Evolutionary conservation across 2,329 filamentous ascomycete species (phyloP), one percentile per base, ranked within the genome.

Genomic region (Clonostachys rosea): DNA sequence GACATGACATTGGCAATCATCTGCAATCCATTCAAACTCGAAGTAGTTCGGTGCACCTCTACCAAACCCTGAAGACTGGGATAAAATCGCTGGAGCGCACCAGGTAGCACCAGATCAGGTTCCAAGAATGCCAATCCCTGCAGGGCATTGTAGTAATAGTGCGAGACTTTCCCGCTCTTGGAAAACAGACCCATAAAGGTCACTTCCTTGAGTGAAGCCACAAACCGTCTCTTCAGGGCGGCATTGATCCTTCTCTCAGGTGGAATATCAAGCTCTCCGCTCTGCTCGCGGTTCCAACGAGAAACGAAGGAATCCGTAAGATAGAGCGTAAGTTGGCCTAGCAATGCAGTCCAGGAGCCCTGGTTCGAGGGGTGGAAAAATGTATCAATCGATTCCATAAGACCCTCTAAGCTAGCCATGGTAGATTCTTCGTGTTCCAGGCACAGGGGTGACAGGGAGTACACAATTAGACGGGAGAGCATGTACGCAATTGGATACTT

Each of bases 311-410:
- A 91, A 63, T 99, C 94, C 3, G 91, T 86, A 6, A 99, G 75
- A 65, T 95, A 96, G 63, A 91, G 91, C 6, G 94, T 89, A 46
- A 99, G 76, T 65, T 97, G 92, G 4, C 91, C 87, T 40, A 99
- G 73, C 54, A 92, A 87, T 58, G 84, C 90, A 2, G 92, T 95
- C 94, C 94, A 99, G 13, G 74, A 74, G 13, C 94, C 94, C 45
- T 92, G 89, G 64, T 99, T 99, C 3, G 94, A 99, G 3, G 94
- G 94, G 59, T 99, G 94, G 74, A 96, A 99, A 67, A 99, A 99
- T 1, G 94, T 99, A 65, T 99, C 94, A 42, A 97, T 87, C 4
- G 91, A 94, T 64, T 97, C 88, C 55, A 99, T 87, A 45, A 99
- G 75, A 1, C 89, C 92, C 64, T 99, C 92, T 6, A 99, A 78